Evolutionary conservation across 495 filamentous ascomycete species (phyloP).

Genomic region (Bathelium albidoporum): DNA sequence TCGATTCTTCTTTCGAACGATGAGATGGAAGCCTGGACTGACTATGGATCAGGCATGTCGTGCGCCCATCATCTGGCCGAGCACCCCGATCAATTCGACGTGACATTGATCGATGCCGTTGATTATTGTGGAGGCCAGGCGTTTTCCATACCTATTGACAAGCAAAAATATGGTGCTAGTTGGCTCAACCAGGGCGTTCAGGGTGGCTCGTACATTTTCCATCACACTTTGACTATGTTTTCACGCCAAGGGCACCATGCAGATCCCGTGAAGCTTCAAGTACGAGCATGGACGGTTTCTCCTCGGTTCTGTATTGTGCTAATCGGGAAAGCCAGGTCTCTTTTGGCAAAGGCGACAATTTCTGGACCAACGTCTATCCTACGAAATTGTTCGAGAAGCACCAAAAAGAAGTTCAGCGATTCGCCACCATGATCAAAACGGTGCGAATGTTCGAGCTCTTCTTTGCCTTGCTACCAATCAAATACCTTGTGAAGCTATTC

Average conservation of each 20-base stretch:
- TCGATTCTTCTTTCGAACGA: not conserved
- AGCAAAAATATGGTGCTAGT: slow-evolving; percentile 52
- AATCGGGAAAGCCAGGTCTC: slow-evolving; percentile 38
- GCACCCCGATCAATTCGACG: slow-evolving; percentile 61
- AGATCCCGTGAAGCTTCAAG: slow-evolving; percentile 61
- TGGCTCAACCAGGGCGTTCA: slow-evolving; percentile 86
- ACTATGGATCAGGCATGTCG: slow-evolving; percentile 41
- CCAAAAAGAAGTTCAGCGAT: slow-evolving; percentile 54
- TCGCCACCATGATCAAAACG: slow-evolving; percentile 53
- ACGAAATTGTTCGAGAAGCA: slow-evolving; percentile 54
- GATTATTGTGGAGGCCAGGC: slow-evolving; percentile 71
- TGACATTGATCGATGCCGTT: slow-evolving; percentile 62
- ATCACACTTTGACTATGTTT: slow-evolving; percentile 75
- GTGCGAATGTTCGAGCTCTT: slow-evolving; percentile 61
- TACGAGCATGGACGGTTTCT: slow-evolving; percentile 6
- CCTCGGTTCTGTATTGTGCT: not conserved
- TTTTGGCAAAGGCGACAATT: slow-evolving; percentile 65
- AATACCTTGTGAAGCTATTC: slow-evolving; percentile 56
- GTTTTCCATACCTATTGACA: slow-evolving; percentile 63
- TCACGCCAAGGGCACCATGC: slow-evolving; percentile 54
- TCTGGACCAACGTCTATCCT: slow-evolving; percentile 78
- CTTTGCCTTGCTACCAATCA: slow-evolving; percentile 65
- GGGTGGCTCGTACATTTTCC: slow-evolving; percentile 68
- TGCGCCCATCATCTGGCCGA: slow-evolving; percentile 65
- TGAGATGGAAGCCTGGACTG: slow-evolving; percentile 2